Evolutionary conservation across 2,329 filamentous ascomycete species (phyloP).

Genomic region (Aureobasidium sp.): DNA sequence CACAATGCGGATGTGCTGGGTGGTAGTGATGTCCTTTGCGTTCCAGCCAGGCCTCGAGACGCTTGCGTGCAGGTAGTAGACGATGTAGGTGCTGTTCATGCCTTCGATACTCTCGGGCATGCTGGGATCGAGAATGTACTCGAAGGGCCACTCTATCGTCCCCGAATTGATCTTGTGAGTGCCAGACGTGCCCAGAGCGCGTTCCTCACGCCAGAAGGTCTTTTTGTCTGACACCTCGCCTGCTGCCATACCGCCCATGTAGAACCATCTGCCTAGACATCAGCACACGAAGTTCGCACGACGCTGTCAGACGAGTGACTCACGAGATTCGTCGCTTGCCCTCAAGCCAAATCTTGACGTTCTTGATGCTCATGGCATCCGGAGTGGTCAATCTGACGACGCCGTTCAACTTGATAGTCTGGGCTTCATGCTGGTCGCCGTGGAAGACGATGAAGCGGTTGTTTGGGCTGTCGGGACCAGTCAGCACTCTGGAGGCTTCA

Average conservation of each 20-base stretch:
- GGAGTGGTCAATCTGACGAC: constrained; percentile 37
- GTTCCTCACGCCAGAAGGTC: constrained; percentile 37
- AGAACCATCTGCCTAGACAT: constrained; percentile 23
- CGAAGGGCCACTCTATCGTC: constrained; percentile 41
- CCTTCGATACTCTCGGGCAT: constrained; percentile 85
- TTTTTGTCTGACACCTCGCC: constrained; percentile 37
- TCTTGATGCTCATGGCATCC: constrained; percentile 39
- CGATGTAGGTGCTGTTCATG: constrained; percentile 73
- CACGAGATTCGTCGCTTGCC: constrained; percentile 41
- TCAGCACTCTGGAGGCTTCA: constrained; percentile 1
- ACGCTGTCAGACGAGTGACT: constrained; percentile 6
- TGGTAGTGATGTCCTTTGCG: constrained; percentile 73
- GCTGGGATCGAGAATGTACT: constrained; percentile 36
- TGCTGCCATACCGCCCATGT: constrained; percentile 26
- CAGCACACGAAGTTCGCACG: background rate
- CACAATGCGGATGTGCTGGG: constrained; percentile 51
- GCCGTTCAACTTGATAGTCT: constrained; percentile 36
- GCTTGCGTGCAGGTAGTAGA: constrained; percentile 85
- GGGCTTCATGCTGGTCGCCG: constrained; percentile 38
- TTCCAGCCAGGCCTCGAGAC: constrained; percentile 73
- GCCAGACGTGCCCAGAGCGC: constrained; percentile 36
- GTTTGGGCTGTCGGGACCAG: constrained; percentile 28
- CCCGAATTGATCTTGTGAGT: constrained; percentile 43
- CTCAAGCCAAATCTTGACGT: constrained; percentile 37
- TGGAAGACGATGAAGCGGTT: constrained; percentile 42